Evolutionary conservation across 2,329 filamentous ascomycete species (phyloP).

Genomic region (Hymenoscyphus linearis): DNA sequence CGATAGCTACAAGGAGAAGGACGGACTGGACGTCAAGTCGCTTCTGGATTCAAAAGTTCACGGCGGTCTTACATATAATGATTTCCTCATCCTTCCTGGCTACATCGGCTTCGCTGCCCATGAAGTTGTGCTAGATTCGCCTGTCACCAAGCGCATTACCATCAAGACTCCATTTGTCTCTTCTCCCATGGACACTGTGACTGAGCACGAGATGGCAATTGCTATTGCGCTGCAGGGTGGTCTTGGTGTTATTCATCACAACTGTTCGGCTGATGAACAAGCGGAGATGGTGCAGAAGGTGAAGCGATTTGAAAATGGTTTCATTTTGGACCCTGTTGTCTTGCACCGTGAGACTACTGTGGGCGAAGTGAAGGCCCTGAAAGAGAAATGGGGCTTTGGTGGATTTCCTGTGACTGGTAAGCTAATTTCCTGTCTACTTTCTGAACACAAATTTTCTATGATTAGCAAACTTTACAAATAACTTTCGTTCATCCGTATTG

Average conservation of each 20-base stretch:
- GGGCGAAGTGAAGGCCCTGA: slow-evolving; percentile 82
- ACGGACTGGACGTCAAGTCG: slow-evolving; percentile 83
- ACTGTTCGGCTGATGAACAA: slow-evolving; percentile 95
- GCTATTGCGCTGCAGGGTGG: slow-evolving; percentile 88
- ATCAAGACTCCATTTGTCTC: slow-evolving; percentile 96
- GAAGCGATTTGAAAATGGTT: slow-evolving; percentile 98
- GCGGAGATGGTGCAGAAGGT: slow-evolving; percentile 99
- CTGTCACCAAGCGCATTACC: slow-evolving; percentile 89
- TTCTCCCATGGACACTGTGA: slow-evolving; percentile 99
- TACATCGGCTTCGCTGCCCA: slow-evolving; percentile 98
- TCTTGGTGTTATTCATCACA: slow-evolving; percentile 96
- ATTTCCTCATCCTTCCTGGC: slow-evolving; percentile 93
- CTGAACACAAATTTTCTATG: slow-evolving; percentile 43
- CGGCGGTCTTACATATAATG: slow-evolving; percentile 96
- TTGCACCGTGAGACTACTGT: slow-evolving; percentile 84
- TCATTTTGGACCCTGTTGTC: slow-evolving; percentile 93
- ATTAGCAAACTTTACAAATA: slow-evolving; percentile 83
- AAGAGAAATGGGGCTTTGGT: slow-evolving; percentile 98
- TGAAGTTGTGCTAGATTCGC: slow-evolving; percentile 81
- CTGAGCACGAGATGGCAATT: slow-evolving; percentile 99
- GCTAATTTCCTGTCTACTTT: slow-evolving; percentile 36
- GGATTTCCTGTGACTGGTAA: slow-evolving; percentile 98
- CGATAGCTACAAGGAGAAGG: slow-evolving; percentile 70
- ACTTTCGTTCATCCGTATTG: slow-evolving; percentile 99
- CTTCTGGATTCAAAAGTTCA: slow-evolving; percentile 88